phyloP scores from a whole-genome alignment of 2,329 filamentous ascomycete species.

The Penicillium sp. region DNA sequence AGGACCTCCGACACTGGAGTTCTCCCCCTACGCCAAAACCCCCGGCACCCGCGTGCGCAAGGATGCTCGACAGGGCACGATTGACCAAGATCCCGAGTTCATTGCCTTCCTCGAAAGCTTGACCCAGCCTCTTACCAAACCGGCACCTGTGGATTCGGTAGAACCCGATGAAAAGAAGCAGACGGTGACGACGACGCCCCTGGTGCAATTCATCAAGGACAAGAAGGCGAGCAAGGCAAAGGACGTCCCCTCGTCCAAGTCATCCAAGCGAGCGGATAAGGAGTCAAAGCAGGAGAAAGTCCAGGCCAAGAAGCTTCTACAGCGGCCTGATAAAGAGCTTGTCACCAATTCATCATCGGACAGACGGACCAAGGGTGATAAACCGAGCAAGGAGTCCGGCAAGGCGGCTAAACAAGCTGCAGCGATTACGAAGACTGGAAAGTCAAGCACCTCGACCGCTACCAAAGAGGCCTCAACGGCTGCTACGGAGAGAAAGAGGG shows the following conservation, averaged over 20 bases:
- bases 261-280: conserved; percentile 34
- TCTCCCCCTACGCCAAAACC: conserved; percentile 76
- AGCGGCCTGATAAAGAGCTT: conserved; percentile 35
- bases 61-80: conserved; percentile 85
- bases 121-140: conserved; percentile 64
- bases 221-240: conserved; percentile 79
- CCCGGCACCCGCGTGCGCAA: conserved; percentile 68
- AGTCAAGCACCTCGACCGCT: conserved; percentile 27
- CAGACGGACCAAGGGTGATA: conserved; percentile 48
- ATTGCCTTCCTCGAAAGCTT: conserved; percentile 86
- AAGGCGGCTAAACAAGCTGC: conserved; percentile 47
- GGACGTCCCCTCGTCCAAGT: conserved; percentile 47
- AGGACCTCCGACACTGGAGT: conserved; percentile 74
- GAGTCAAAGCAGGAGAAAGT: conserved; percentile 40
- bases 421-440: conserved; percentile 33
- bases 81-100: conserved; percentile 94
- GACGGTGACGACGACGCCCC: conserved; percentile 72
- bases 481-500: conserved; percentile 47
- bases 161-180: conserved; percentile 50
- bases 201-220: conserved; percentile 85
- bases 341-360: conserved; percentile 27
- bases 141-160: conserved; percentile 46
- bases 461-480: conserved; percentile 24
- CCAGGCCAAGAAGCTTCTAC: conserved; percentile 41
- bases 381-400: conserved; percentile 57